A percentile compares a stretch with the other conserved stretches of the same genome.
Conservation (phyloP, 2,329 filamentous ascomycete species). For the Colletotrichum brevisporum region DNA sequence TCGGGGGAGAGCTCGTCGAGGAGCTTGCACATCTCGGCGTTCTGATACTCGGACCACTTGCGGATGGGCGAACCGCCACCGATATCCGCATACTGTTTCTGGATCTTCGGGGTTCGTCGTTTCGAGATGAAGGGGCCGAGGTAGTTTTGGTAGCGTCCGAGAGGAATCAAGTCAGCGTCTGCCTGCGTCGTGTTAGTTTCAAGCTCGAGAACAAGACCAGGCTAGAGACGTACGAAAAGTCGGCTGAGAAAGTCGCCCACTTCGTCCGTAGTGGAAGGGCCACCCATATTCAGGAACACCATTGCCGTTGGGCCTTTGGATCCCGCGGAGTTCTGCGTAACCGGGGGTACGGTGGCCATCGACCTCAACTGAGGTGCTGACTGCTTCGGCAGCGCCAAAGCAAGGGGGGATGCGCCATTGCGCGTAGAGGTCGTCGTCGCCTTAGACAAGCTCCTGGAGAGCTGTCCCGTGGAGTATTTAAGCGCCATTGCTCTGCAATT, state of each 20-base stretch:
- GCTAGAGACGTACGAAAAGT: slow-evolving; percentile 79
- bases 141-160: slow-evolving; percentile 91
- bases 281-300: slow-evolving; percentile 99
- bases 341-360: slow-evolving; percentile 79
- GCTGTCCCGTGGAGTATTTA: slow-evolving; percentile 54
- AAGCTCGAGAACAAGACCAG: not conserved
- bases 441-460: slow-evolving; percentile 50
- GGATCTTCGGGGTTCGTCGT: slow-evolving; percentile 93
- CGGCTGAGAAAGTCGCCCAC: slow-evolving; percentile 91
- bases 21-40: slow-evolving; percentile 95
- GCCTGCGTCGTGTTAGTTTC: slow-evolving; percentile 67
- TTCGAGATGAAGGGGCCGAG: slow-evolving; percentile 89
- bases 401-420: slow-evolving; percentile 38
- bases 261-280: slow-evolving; percentile 88
- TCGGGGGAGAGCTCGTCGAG: slow-evolving; percentile 92
- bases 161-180: slow-evolving; percentile 94
- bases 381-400: slow-evolving; percentile 47
- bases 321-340: slow-evolving; percentile 81
- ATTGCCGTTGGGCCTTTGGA: slow-evolving; percentile 92
- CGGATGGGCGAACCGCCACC: slow-evolving; percentile 98
- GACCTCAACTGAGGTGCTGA: slow-evolving; percentile 58
- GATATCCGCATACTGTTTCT: slow-evolving; percentile 95
- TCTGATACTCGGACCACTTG: slow-evolving; percentile 98
- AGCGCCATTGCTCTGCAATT: slow-evolving; percentile 53
- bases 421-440: slow-evolving; percentile 33